phyloP scores from a whole-genome alignment of 352 stramenopile species.

The Blastocystis sp. region DNA sequence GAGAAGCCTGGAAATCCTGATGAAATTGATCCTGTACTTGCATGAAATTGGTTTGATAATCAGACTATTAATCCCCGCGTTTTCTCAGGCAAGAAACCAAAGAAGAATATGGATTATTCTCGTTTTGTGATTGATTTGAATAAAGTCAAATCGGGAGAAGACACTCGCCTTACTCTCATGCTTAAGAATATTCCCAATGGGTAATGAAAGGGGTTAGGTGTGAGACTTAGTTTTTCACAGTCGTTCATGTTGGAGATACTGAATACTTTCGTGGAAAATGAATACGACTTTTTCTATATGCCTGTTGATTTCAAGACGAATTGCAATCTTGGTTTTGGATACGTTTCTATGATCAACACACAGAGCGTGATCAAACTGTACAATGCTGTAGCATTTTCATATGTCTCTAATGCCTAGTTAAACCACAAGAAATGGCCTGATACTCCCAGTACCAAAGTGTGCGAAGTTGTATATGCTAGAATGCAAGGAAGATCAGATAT shows the following conservation, averaged over 20 bases:
- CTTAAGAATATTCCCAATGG: constrained; percentile 99
- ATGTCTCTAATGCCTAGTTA: constrained; percentile 25
- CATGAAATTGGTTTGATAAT: background rate
- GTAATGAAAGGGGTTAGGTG: constrained; percentile 68
- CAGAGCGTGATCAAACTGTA: constrained; percentile 63
- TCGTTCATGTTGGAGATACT: constrained; percentile 97
- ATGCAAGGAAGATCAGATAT: constrained; percentile 70
- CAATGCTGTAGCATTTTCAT: constrained; percentile 4
- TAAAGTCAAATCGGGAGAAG: constrained; percentile 66
- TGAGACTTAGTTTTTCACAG: constrained; percentile 73
- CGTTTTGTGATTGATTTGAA: constrained; percentile 23
- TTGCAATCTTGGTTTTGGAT: constrained; percentile 99
- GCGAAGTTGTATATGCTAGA: constrained; percentile 92
- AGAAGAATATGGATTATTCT: constrained; percentile 57
- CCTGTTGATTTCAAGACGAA: constrained; percentile 99
- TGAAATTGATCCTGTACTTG: constrained; percentile 41
- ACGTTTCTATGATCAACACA: constrained; percentile 95
- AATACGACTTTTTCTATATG: constrained; percentile 98
- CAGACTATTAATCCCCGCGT: constrained; percentile 56
- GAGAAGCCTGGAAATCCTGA: constrained; percentile 41
- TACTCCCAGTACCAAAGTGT: constrained; percentile 99
- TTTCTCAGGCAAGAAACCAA: constrained; percentile 54
- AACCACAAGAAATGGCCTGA: constrained; percentile 81
- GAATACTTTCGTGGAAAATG: constrained; percentile 80
- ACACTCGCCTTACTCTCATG: constrained; percentile 95